Conservation (phyloP, 805 yeast genomes). For the Metschnikowia shivogae region DNA sequence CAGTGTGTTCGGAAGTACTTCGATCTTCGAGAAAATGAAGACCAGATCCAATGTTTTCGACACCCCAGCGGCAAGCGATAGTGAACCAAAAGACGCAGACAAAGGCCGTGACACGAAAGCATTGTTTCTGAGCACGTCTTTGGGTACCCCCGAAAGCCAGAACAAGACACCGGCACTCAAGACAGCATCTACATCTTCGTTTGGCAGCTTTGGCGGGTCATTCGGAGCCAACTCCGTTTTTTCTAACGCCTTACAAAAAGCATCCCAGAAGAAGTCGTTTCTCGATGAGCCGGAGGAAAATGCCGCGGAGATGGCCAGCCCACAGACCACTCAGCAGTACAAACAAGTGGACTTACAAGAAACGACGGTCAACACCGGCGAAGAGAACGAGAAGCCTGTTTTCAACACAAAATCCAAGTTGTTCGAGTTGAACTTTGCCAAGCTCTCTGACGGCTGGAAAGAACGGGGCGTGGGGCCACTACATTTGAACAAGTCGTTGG, state of each 20-base stretch:
- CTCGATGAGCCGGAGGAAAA: constrained; percentile 39
- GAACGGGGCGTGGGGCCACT: constrained; percentile 88
- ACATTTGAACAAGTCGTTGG: constrained; percentile 60
- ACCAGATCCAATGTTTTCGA: constrained; percentile 27
- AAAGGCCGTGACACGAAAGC: neutral
- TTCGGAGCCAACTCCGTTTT: constrained; percentile 48
- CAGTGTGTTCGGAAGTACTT: constrained; percentile 34
- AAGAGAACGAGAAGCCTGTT: constrained; percentile 73
- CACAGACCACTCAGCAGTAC: constrained; percentile 38
- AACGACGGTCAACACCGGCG: constrained; percentile 74
- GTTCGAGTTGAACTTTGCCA: constrained; percentile 65
- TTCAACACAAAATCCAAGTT: constrained; percentile 73
- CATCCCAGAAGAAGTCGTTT: constrained; percentile 52
- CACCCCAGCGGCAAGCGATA: constrained; percentile 9
- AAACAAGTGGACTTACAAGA: constrained; percentile 55
- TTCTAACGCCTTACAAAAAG: constrained; percentile 52
- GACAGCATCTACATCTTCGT: constrained; percentile 9
- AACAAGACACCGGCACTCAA: neutral
- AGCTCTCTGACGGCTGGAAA: constrained; percentile 81
- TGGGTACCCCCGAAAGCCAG: neutral
- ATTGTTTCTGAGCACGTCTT: neutral
- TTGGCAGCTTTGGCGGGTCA: constrained; percentile 21
- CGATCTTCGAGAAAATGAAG: constrained; percentile 23
- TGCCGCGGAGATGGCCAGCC: constrained; percentile 17
- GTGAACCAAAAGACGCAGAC: neutral